Evolutionary conservation across 2,329 filamentous ascomycete genomes (phyloP).

Genomic region (Sclerotinia nivalis): DNA sequence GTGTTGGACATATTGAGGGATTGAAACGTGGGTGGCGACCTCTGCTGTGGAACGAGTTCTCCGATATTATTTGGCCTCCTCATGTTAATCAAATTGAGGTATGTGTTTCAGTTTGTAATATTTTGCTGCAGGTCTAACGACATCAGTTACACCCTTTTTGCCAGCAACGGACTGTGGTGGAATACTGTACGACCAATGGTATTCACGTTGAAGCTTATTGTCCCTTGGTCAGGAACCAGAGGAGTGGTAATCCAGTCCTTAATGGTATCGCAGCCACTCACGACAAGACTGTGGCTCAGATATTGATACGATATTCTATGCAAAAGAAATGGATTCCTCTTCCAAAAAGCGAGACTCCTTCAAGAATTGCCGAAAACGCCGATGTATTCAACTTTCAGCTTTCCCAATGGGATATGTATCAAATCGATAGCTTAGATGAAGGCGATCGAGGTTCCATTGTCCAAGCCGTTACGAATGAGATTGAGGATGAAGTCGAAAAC

Average conservation of each 20-base stretch:
- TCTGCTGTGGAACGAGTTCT: background rate
- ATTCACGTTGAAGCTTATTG: conserved; percentile 57
- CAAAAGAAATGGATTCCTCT: conserved; percentile 68
- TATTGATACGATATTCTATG: conserved; percentile 59
- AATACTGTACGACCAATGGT: conserved; percentile 49
- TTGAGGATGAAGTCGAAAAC: too few relatives aligned
- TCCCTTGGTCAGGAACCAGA: conserved; percentile 57
- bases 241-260: conserved; percentile 55
- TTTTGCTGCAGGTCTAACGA: background rate
- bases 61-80: conserved; percentile 17
- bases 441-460: conserved; percentile 46
- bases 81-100: conserved; percentile 26
- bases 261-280: conserved; percentile 58
- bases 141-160: conserved; percentile 63
- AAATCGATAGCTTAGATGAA: conserved; percentile 53
- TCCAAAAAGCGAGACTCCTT: conserved; percentile 63
- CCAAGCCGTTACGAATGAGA: conserved; percentile 34
- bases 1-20: conserved; percentile 24
- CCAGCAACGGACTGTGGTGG: conserved; percentile 57
- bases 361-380: conserved; percentile 60
- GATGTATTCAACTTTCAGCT: conserved; percentile 59
- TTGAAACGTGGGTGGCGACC: conserved; percentile 1
- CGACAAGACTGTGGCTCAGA: conserved; percentile 60
- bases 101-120: conserved; percentile 32
- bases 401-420: conserved; percentile 56